Conservation (phyloP, 2,329 filamentous ascomycete species). For the Basipetospora sp. region DNA sequence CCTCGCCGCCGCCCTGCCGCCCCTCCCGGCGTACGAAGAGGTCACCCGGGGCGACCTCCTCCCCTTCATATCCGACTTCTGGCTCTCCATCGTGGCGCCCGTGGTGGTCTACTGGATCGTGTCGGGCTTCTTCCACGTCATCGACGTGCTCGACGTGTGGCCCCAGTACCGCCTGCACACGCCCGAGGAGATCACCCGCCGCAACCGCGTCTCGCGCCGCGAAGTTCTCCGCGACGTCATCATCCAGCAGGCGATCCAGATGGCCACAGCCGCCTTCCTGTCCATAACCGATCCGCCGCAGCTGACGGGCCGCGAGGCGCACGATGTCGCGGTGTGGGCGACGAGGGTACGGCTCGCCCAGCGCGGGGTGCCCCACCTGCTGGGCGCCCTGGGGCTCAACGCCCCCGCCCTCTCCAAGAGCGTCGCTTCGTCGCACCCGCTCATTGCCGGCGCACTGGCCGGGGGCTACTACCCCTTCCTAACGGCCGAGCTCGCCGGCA, state of each 20-base stretch:
- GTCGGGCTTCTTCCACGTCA: slow-evolving; percentile 72
- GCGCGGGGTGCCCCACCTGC: slow-evolving; percentile 55
- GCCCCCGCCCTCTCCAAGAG: slow-evolving; percentile 60
- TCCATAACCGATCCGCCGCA: slow-evolving; percentile 60
- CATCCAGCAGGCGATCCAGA: slow-evolving; percentile 82
- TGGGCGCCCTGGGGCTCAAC: slow-evolving; percentile 63
- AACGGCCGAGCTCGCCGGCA: slow-evolving; percentile 40
- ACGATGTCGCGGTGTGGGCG: slow-evolving; percentile 83
- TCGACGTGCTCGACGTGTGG: slow-evolving; percentile 75
- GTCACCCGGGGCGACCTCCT: slow-evolving; percentile 56
- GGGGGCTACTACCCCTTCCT: slow-evolving; percentile 71
- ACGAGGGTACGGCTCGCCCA: slow-evolving; percentile 67
- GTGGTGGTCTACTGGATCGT: slow-evolving; percentile 78
- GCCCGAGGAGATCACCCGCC: slow-evolving; percentile 72
- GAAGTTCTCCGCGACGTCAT: slow-evolving; percentile 85
- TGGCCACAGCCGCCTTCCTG: slow-evolving; percentile 51
- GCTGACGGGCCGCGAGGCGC: slow-evolving; percentile 61
- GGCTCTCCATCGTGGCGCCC: slow-evolving; percentile 60
- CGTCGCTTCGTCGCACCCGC: slow-evolving; percentile 54
- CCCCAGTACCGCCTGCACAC: slow-evolving; percentile 89
- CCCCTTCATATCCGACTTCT: slow-evolving; percentile 65
- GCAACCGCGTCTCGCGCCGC: slow-evolving; percentile 72
- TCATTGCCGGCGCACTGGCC: slow-evolving; percentile 58
- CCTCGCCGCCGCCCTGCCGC: slow-evolving; percentile 51
- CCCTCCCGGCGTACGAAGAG: slow-evolving; percentile 69